These are phyloP conservation scores for Asterophora lycoperdoides DNA, from an alignment of 768 basidiomycete genomes.

Conservation along the genomic window DNA sequence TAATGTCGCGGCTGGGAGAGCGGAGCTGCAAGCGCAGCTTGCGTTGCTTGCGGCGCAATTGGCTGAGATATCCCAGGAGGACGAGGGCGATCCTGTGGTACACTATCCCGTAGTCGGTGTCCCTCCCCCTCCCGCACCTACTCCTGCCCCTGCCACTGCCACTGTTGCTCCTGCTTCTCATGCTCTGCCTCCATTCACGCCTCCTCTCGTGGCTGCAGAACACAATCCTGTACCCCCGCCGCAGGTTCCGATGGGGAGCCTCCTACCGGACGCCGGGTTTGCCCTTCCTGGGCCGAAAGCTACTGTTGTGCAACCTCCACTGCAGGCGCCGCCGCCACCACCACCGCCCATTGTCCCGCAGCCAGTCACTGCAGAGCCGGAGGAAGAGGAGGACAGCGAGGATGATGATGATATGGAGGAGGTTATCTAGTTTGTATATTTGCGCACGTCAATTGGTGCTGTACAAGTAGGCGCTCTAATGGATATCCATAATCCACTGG, in stretches of 20 bases:
- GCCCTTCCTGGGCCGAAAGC: background rate
- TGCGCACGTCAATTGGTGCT: background rate
- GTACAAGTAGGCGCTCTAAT: background rate
- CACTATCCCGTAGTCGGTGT: slow-evolving; percentile 10
- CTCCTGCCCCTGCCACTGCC: background rate
- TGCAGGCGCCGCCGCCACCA: background rate
- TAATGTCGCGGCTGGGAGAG: slow-evolving; percentile 31
- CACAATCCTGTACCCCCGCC: no score
- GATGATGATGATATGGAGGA: slow-evolving; percentile 45
- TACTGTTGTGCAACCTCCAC: background rate
- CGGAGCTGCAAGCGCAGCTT: slow-evolving; percentile 69
- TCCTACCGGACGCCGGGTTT: background rate
- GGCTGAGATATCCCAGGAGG: slow-evolving; percentile 55
- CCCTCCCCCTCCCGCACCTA: background rate
- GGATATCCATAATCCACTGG: background rate
- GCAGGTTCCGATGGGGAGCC: slow-evolving; percentile 1
- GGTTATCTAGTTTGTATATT: slow-evolving; percentile 26
- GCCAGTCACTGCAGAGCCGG: background rate
- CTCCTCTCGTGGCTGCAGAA: no score
- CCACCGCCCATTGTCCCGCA: background rate
- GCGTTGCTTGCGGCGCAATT: slow-evolving; percentile 71
- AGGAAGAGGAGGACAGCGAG: slow-evolving; percentile 25
- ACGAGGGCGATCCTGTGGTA: slow-evolving; percentile 22
- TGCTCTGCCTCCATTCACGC: no score
- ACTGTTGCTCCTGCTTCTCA: background rate